A percentile compares a stretch with the other conserved stretches of the same genome.
phyloP scores from a whole-genome alignment of 352 stramenopile species.

The Globisporangium echinulatum region DNA sequence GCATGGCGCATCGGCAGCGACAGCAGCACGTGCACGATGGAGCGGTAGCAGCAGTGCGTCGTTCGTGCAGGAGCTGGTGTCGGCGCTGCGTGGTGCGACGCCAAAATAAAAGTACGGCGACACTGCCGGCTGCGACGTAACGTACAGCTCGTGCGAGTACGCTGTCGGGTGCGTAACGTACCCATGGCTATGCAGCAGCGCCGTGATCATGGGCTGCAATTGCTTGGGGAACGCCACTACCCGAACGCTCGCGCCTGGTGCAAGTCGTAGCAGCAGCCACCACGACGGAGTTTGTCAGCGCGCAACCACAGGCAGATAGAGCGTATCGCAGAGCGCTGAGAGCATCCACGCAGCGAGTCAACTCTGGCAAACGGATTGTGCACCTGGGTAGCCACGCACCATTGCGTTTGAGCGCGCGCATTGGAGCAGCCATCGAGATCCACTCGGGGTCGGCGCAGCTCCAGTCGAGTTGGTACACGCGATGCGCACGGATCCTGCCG shows the following conservation, averaged over 20 bases:
- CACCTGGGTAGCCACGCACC: background rate
- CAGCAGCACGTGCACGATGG: background rate
- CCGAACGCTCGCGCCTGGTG: conserved; percentile 12
- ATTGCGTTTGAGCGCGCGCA: conserved; percentile 3
- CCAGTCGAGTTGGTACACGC: conserved; percentile 41
- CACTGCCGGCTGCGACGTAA: conserved; percentile 20
- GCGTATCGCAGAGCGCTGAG: too few species aligned
- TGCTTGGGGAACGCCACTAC: conserved; percentile 32
- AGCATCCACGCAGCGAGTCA: background rate
- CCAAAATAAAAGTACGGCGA: conserved; percentile 35
- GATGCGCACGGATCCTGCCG: conserved; percentile 40
- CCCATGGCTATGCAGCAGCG: conserved; percentile 24
- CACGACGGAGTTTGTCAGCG: too few species aligned
- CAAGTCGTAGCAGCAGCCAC: too few species aligned
- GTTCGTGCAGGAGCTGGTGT: background rate
- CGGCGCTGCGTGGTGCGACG: conserved; percentile 7
- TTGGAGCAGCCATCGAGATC: conserved; percentile 17
- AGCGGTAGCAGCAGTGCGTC: too few species aligned
- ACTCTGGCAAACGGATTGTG: too few species aligned
- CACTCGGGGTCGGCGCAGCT: conserved; percentile 35
- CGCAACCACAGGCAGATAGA: too few species aligned
- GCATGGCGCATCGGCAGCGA: conserved; percentile 27
- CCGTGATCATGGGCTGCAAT: conserved; percentile 28
- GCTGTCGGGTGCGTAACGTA: conserved; percentile 30
- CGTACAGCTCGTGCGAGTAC: conserved; percentile 42